Conservation (phyloP, 768 basidiomycete genomes). For the Brasilioporus rufonigricans region DNA sequence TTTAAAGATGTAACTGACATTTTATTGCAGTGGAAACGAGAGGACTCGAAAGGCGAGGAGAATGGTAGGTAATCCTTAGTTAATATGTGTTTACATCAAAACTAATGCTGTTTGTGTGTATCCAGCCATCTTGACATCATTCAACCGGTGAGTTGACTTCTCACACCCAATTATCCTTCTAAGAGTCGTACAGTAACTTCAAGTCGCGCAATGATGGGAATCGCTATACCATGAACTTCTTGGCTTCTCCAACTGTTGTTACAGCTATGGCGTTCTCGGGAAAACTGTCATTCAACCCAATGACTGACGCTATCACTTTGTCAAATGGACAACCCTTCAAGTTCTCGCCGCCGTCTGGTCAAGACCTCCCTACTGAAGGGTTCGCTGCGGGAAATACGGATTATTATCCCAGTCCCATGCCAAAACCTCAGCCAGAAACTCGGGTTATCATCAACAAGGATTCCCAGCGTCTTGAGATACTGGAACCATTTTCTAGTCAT, state of each 20-base stretch:
- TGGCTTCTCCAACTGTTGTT: slow-evolving; percentile 94
- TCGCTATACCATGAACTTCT: slow-evolving; percentile 92
- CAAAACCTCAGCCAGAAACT: slow-evolving; percentile 72
- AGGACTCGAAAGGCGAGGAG: slow-evolving; percentile 82
- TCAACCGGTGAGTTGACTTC: slow-evolving; percentile 69
- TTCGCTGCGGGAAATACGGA: slow-evolving; percentile 73
- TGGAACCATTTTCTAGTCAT: slow-evolving; percentile 81
- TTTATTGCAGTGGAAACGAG: slow-evolving; percentile 78
- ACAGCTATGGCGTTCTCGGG: slow-evolving; percentile 98
- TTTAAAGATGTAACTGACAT: slow-evolving; percentile 6
- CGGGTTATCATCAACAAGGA: slow-evolving; percentile 72
- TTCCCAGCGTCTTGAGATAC: slow-evolving; percentile 82
- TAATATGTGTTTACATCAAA: background rate
- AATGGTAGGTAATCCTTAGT: slow-evolving; percentile 58
- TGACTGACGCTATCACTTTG: slow-evolving; percentile 66
- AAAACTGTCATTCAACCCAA: slow-evolving; percentile 89
- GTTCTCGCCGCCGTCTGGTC: slow-evolving; percentile 81
- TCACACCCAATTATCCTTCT: background rate
- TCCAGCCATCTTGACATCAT: slow-evolving; percentile 91
- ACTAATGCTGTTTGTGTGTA: slow-evolving; percentile 1
- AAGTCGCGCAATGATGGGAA: slow-evolving; percentile 98
- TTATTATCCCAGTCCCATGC: slow-evolving; percentile 76
- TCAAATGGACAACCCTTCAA: slow-evolving; percentile 78
- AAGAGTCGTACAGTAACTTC: slow-evolving; percentile 52
- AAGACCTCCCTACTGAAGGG: slow-evolving; percentile 79